phyloP scores from a whole-genome alignment of 352 stramenopile genomes.

The Plasmopara muralis region DNA sequence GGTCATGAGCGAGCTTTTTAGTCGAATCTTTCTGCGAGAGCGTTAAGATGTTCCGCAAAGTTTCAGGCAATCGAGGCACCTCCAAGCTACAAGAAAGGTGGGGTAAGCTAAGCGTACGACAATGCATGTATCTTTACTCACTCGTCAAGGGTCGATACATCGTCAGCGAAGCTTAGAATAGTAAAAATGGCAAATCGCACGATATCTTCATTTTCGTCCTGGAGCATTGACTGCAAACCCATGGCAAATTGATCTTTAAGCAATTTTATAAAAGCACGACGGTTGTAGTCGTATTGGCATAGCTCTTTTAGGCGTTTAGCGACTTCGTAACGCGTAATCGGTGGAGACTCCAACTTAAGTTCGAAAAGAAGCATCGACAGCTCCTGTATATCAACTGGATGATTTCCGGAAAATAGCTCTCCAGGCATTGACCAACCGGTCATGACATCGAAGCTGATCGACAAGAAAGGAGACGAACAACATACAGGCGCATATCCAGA shows the following conservation, averaged over 20 bases:
- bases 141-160: conserved; percentile 38
- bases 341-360: conserved; percentile 39
- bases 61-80: conserved; percentile 52
- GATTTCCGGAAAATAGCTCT: conserved; percentile 41
- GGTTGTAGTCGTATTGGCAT: conserved; percentile 49
- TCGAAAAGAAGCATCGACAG: conserved; percentile 54
- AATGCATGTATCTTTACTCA: conserved; percentile 17
- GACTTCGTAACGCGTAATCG: conserved; percentile 56
- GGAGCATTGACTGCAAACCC: conserved; percentile 53
- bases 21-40: conserved; percentile 62
- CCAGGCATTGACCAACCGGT: conserved; percentile 43
- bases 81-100: conserved; percentile 32
- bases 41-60: conserved; percentile 45
- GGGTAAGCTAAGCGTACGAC: conserved; percentile 2
- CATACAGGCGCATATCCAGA: conserved; percentile 5
- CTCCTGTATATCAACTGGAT: conserved; percentile 41
- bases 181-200: conserved; percentile 67
- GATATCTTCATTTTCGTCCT: conserved; percentile 66
- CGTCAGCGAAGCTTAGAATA: conserved; percentile 62
- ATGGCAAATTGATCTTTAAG: conserved; percentile 47
- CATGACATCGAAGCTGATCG: conserved; percentile 60
- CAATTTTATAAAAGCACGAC: conserved; percentile 31
- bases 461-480: conserved; percentile 11
- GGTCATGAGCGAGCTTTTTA: conserved; percentile 59
- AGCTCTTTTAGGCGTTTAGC: conserved; percentile 73